Evolutionary conservation across 78 protist species (phyloP), one percentile per base, ranked within the genome.

Genomic region (Planoprotostelium fungivorum): DNA sequence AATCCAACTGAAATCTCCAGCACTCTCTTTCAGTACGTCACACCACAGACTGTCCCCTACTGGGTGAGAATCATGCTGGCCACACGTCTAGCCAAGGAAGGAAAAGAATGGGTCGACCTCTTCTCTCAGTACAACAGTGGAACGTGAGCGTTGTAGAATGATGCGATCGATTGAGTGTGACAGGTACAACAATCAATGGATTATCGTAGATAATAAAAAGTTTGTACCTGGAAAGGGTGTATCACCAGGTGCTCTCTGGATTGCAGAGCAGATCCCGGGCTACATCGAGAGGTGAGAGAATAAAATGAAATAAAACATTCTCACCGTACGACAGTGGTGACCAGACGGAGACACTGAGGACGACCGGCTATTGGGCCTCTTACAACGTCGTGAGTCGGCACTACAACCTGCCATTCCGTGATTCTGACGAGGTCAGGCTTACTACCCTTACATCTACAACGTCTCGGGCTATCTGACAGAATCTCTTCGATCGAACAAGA

Each of bases 351-450:
- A 5, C 5, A 25, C 37, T 93, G 23, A 86, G 90, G n/a, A 35
- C 89, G 28, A 39, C 90, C 34, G 95, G 97, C 29, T 96, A 95
- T 90, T 96, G 91, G 94, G 95, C 96, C 29, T 83, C 92, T 5
- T 97, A 92, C 94, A 97, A 97, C 91, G 93, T 96, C 28, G 98
- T n/a, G n/a, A n/a, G n/a, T n/a, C n/a, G n/a, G n/a, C n/a, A n/a
- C n/a, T n/a, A n/a, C n/a, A n/a, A n/a, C n/a, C n/a, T n/a, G n/a
- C n/a, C n/a, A n/a, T n/a, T n/a, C n/a, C n/a, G n/a, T n/a, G n/a
- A n/a, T n/a, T n/a, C n/a, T n/a, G n/a, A n/a, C n/a, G n/a, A n/a
- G n/a, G n/a, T n/a, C n/a, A n/a, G n/a, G n/a, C 98, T 36, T 95
- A 38, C 86, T 94, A 87, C 94, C 88, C 90, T 28, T 29, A 91